These are phyloP conservation scores for Saccharomycopsis javanensis DNA, from an alignment of 805 yeast species.

Conservation along the genomic window DNA sequence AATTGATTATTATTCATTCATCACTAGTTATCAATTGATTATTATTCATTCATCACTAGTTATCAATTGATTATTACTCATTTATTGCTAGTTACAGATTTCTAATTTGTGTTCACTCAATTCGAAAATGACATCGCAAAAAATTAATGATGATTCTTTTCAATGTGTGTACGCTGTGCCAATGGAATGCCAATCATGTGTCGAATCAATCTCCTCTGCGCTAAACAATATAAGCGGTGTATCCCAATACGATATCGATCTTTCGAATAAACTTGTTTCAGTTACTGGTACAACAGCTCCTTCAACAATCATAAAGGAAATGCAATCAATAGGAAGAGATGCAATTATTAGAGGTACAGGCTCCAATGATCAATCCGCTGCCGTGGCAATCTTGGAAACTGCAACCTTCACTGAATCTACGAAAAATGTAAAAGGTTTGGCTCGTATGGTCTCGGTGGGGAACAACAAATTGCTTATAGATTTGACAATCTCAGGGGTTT, in stretches of 20 bases:
- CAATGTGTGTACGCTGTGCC: slow-evolving; percentile 81
- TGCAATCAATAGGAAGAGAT: slow-evolving; percentile 71
- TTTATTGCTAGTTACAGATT: too few relatives aligned
- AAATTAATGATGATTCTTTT: slow-evolving; percentile 23
- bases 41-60: too few relatives aligned
- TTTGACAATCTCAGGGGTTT: slow-evolving; percentile 63
- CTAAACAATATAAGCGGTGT: slow-evolving; percentile 44
- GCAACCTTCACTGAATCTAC: slow-evolving; percentile 37
- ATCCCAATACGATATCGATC: slow-evolving; percentile 43
- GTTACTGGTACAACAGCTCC: slow-evolving; percentile 71
- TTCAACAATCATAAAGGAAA: slow-evolving; percentile 53
- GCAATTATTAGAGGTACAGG: slow-evolving; percentile 93
- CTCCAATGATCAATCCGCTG: slow-evolving; percentile 65
- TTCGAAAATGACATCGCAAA: background rate
- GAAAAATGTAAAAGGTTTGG: slow-evolving; percentile 75
- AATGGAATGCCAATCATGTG: slow-evolving; percentile 68
- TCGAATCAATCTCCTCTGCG: slow-evolving; percentile 46
- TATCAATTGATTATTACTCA: too few relatives aligned
- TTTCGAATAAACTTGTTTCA: slow-evolving; percentile 50
- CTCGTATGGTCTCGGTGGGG: slow-evolving; percentile 65
- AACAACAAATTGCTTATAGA: slow-evolving; percentile 53
- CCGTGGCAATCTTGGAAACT: slow-evolving; percentile 80
- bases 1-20: too few relatives aligned
- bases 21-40: too few relatives aligned
- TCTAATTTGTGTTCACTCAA: too few relatives aligned